Conservation (phyloP, 2,329 filamentous ascomycete species). For the Xylariaceae sp. region DNA sequence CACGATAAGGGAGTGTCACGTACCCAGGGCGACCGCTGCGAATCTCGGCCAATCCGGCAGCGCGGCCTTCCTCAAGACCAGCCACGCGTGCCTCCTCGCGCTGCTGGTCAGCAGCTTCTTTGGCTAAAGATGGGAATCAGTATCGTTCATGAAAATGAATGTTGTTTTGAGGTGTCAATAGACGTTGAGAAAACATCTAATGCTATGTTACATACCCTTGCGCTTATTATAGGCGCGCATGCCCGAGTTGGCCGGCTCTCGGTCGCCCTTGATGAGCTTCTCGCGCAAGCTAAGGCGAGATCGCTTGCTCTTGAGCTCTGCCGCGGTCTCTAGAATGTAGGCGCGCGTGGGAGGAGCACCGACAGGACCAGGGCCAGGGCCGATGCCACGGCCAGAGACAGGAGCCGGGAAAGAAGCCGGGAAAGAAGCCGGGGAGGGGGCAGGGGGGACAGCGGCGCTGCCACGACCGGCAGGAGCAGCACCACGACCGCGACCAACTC, state of each 20-base stretch:
- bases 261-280: constrained; percentile 6
- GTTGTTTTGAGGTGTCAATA: not conserved
- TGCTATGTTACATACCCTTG: constrained; percentile 1
- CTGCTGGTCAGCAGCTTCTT: not conserved
- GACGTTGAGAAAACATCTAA: not conserved
- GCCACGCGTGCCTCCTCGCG: too few species aligned
- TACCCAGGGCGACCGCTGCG: too few species aligned
- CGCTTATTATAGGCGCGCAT: constrained; percentile 8
- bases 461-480: not conserved
- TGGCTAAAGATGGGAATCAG: constrained; percentile 1
- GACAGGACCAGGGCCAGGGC: too few species aligned
- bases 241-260: constrained; percentile 5
- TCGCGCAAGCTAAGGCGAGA: constrained; percentile 1
- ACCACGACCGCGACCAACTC: not conserved
- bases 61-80: too few species aligned
- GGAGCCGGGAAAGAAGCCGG: too few species aligned
- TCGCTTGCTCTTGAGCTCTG: constrained; percentile 1
- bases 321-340: not conserved
- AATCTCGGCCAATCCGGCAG: too few species aligned
- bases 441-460: too few species aligned
- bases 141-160: not conserved
- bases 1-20: not conserved
- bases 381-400: too few species aligned
- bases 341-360: not conserved
- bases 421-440: too few species aligned